Evolutionary conservation across 2,329 filamentous ascomycete species (phyloP).

Genomic region (Ceratocystis cacaofunesta): DNA sequence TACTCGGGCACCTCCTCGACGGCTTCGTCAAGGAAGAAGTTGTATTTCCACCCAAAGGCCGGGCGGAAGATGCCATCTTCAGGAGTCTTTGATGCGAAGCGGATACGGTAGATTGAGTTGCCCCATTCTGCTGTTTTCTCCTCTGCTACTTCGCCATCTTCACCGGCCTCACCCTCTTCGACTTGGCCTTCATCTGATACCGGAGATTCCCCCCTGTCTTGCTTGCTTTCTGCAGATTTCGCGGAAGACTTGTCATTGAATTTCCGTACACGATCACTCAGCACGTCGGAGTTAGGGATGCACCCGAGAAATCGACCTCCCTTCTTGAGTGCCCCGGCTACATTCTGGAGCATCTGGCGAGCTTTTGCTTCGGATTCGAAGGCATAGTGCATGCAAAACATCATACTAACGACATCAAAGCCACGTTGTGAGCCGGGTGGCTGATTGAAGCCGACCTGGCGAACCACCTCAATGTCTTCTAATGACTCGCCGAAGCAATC

Average conservation of each 20-base stretch:
- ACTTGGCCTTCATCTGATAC: constrained; percentile 24
- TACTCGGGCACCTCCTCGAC: constrained; percentile 95
- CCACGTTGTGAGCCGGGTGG: constrained; percentile 54
- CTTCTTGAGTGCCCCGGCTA: constrained; percentile 79
- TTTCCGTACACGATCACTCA: constrained; percentile 61
- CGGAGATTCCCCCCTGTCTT: constrained; percentile 21
- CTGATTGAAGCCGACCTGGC: constrained; percentile 73
- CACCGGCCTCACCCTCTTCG: constrained; percentile 26
- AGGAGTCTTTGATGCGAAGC: constrained; percentile 71
- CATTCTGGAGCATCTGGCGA: constrained; percentile 82
- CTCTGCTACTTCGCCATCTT: constrained; percentile 41
- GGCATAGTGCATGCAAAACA: constrained; percentile 99
- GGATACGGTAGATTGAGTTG: constrained; percentile 81
- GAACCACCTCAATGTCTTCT: constrained; percentile 65
- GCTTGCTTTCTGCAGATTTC: constrained; percentile 18
- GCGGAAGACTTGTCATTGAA: constrained; percentile 40
- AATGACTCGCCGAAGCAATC: constrained; percentile 84
- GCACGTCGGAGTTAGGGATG: constrained; percentile 91
- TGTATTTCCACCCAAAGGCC: constrained; percentile 96
- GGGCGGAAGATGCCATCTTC: constrained; percentile 83
- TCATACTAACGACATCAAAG: constrained; percentile 95
- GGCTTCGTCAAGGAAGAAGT: constrained; percentile 87
- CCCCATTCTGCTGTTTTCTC: constrained; percentile 68
- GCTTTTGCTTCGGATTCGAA: constrained; percentile 88
- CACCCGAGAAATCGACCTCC: constrained; percentile 88